These are phyloP conservation scores for Tolypocladium album DNA, from an alignment of 2,329 filamentous ascomycete species.

Conservation along the genomic window DNA sequence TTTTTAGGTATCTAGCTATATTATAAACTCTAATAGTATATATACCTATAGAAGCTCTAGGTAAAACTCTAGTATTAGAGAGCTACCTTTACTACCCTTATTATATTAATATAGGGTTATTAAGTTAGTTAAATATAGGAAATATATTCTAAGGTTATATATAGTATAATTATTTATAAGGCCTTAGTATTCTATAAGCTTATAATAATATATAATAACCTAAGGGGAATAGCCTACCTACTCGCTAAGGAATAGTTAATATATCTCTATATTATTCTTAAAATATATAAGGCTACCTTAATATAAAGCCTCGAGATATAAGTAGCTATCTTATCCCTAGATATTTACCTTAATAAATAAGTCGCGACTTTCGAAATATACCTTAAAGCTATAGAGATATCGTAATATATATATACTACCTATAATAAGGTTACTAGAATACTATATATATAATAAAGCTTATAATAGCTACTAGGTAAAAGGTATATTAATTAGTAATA, in stretches of 20 bases:
- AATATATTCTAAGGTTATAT: too few species aligned
- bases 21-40: neutral
- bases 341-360: neutral
- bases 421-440: too few species aligned
- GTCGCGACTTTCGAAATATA: neutral
- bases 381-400: neutral
- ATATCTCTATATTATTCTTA: too few species aligned
- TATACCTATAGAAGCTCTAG: neutral
- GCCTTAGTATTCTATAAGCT: neutral
- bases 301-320: neutral
- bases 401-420: neutral
- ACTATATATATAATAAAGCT: neutral
- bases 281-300: neutral
- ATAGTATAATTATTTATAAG: neutral
- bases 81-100: neutral
- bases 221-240: neutral
- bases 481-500: neutral
- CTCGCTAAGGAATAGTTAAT: neutral
- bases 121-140: too few species aligned
- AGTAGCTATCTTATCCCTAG: neutral
- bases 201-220: neutral
- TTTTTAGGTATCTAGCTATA: neutral
- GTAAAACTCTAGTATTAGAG: neutral
- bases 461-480: too few species aligned
- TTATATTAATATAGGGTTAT: too few species aligned